Evolutionary conservation across 2,329 filamentous ascomycete species (phyloP).

Genomic region (Apiospora phragmitis): DNA sequence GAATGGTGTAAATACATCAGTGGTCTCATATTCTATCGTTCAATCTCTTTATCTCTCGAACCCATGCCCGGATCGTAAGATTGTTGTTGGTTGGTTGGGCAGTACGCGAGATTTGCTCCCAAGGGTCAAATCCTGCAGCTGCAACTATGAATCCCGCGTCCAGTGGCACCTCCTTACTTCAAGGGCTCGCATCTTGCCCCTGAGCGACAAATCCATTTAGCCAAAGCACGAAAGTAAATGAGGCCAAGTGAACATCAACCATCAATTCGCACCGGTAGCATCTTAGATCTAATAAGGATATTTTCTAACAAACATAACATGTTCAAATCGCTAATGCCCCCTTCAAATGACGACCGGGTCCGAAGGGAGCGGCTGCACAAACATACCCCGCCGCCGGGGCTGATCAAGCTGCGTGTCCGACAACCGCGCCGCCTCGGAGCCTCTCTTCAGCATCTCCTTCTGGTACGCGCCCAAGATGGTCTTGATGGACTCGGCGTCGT

Average conservation of each 20-base stretch:
- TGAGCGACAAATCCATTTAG: not conserved
- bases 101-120: not conserved
- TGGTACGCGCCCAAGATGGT: constrained; percentile 26
- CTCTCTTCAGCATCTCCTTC: constrained; percentile 27
- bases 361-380: not conserved
- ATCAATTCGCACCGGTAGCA: not conserved
- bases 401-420: constrained; percentile 17
- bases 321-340: not conserved
- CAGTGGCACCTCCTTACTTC: not conserved
- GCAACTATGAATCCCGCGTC: not conserved
- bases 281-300: not conserved
- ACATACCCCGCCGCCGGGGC: not conserved
- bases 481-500: constrained; percentile 15
- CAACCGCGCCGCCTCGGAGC: constrained; percentile 23
- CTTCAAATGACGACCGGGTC: not conserved
- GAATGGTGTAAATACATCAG: not conserved
- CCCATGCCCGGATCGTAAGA: not conserved
- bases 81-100: too few relatives aligned
- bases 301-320: not conserved
- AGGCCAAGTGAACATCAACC: not conserved
- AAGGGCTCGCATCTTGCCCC: not conserved
- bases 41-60: not conserved
- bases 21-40: not conserved
- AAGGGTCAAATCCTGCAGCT: not conserved
- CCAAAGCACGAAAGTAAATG: not conserved